Base-by-base conservation (phyloP, 352 stramenopile genomes). In the Blastocystis hominis region DNA sequence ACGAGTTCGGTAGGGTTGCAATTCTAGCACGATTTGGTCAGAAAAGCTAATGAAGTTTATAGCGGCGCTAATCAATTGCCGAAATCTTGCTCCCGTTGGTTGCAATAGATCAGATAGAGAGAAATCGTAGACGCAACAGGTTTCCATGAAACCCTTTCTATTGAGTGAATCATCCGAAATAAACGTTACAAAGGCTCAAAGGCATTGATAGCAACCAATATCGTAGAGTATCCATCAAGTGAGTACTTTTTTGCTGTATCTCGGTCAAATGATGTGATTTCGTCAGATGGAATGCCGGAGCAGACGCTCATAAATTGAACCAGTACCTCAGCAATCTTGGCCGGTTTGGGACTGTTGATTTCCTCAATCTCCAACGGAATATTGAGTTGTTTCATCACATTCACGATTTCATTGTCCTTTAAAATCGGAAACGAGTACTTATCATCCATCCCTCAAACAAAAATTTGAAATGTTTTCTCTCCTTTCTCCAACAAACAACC, bases 41-140 rank as follows among this genome's bases (percentile, higher is more conserved):
- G 72, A 84, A 66, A 84, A 84, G 34, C 59, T 84, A 53, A 84
- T 84, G 42, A 84, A 84, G 50, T 84, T 84, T n/a, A 84, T 84
- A 20, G 72, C 72, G 9, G 72, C 72, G 46, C 72, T 84, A 42
- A 84, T 34, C 46, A 64, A 53, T 44, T 84, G 44, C n/a, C 50
- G 54, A 15, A 84, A 84, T 7, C 72, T 46, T 9, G 55, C 38
- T 15, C 44, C 53, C 13, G 72, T 84, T 2, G 72, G 72, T 1
- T 68, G 72, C 30, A 84, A 38, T 42, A 84, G 34, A 84, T 84
- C 72, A 24, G 72, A 53, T 10, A 84, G 42, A 13, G 47, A 46
- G 44, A 84, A 84, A 24, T 84, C 72, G 46, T 68, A 53, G 6
- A 84, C 72, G 20, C 72, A 53, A 64, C 72, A 84, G 17, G 62